Evolutionary conservation across 2,329 filamentous ascomycete species (phyloP).

Genomic region (Esteya vermicola): DNA sequence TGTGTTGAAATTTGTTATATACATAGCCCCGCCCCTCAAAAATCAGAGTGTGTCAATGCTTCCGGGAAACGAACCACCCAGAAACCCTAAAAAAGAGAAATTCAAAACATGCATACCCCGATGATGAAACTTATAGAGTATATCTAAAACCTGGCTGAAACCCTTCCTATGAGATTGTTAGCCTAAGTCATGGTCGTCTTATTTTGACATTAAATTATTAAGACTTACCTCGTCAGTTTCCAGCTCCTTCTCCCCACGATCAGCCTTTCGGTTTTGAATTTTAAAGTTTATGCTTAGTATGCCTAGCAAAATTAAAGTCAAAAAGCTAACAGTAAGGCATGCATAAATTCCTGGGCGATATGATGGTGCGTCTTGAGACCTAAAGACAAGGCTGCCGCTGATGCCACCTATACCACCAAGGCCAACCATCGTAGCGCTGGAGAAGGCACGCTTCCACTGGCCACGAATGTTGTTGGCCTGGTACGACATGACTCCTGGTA

Average conservation of each 20-base stretch:
- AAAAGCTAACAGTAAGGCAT: conserved; percentile 34
- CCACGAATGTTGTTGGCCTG: conserved; percentile 81
- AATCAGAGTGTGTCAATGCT: too few species aligned
- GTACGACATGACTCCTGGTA: conserved; percentile 62
- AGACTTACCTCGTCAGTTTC: conserved; percentile 26
- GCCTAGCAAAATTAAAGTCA: conserved; percentile 30
- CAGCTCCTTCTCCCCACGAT: conserved; percentile 36
- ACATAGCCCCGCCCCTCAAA: too few species aligned
- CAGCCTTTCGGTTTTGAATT: conserved; percentile 32
- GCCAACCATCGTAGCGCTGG: conserved; percentile 60
- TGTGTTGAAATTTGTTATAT: too few species aligned
- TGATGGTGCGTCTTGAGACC: conserved; percentile 36
- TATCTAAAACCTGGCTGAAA: background rate
- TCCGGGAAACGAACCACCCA: too few species aligned
- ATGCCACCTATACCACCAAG: conserved; percentile 71
- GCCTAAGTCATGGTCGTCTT: background rate
- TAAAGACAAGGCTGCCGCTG: conserved; percentile 57
- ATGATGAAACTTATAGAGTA: too few species aligned
- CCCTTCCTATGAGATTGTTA: background rate
- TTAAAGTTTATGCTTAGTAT: conserved; percentile 26
- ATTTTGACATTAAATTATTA: too few species aligned
- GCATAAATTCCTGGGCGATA: conserved; percentile 42
- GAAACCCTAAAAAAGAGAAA: too few species aligned
- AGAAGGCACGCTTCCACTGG: conserved; percentile 78
- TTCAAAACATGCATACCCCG: too few species aligned